phyloP scores from a whole-genome alignment of 768 basidiomycete species.

The Russula brevipes region DNA sequence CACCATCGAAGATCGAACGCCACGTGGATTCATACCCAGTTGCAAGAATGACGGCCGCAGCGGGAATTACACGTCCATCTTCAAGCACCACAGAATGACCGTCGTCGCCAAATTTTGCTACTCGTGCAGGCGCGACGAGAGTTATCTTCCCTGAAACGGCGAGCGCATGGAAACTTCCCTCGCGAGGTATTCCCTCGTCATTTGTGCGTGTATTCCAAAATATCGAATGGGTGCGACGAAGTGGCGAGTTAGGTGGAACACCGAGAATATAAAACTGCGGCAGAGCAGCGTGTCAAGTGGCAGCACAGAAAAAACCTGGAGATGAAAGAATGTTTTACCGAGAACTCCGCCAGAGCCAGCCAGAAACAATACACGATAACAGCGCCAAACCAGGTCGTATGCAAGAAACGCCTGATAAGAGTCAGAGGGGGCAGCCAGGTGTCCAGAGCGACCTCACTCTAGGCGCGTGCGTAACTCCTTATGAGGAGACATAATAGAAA shows the following conservation, averaged over 20 bases:
- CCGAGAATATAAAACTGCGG: constrained; percentile 33
- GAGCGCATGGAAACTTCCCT: constrained; percentile 47
- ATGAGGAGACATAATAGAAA: constrained; percentile 46
- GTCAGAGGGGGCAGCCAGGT: background rate
- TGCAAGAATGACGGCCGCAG: constrained; percentile 48
- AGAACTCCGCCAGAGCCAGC: constrained; percentile 36
- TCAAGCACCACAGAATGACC: constrained; percentile 39
- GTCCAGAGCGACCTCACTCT: constrained; percentile 39
- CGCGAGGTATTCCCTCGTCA: constrained; percentile 49
- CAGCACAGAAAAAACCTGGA: background rate
- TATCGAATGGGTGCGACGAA: constrained; percentile 38
- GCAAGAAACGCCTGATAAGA: constrained; percentile 48
- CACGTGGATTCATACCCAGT: constrained; percentile 62
- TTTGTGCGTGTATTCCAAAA: constrained; percentile 44
- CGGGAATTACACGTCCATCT: constrained; percentile 40
- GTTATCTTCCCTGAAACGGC: constrained; percentile 47
- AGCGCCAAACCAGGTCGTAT: constrained; percentile 52
- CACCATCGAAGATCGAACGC: constrained; percentile 39
- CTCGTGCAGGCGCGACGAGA: constrained; percentile 43
- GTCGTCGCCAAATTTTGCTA: constrained; percentile 34
- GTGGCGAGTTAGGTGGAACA: constrained; percentile 46
- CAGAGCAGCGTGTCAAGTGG: background rate
- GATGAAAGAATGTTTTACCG: constrained; percentile 33
- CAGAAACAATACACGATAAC: constrained; percentile 47
- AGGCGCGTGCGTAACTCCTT: constrained; percentile 44